A percentile compares a stretch with the other conserved stretches of the same genome.
phyloP scores from a whole-genome alignment of 495 filamentous ascomycete genomes.

The Aspergillus conjunctus region DNA sequence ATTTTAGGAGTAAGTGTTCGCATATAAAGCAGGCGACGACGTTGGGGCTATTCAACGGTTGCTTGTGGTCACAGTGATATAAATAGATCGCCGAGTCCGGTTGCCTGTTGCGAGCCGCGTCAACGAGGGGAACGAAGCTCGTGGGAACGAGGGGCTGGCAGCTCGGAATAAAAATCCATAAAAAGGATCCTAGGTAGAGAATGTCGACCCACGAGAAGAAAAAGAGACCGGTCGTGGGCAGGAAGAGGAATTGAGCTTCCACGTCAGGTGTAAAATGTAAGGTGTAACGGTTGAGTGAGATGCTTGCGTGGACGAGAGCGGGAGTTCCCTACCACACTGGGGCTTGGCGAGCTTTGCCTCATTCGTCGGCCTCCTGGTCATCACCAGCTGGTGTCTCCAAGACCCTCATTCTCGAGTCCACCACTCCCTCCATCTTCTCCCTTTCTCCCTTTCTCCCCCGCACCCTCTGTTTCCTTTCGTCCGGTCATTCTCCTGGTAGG shows the following conservation, averaged over 20 bases:
- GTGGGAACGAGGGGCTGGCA: constrained; percentile 16
- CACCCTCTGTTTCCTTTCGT: constrained; percentile 8
- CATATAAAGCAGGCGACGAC: constrained; percentile 28
- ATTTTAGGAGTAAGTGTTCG: constrained; percentile 8
- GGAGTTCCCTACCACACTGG: constrained; percentile 13
- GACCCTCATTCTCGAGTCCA: neutral
- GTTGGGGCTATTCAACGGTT: constrained; percentile 15
- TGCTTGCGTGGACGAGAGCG: constrained; percentile 31
- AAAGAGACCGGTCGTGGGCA: constrained; percentile 6
- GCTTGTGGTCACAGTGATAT: constrained; percentile 21
- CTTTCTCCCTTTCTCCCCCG: neutral
- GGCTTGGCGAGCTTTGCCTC: constrained; percentile 27
- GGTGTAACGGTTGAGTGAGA: constrained; percentile 4
- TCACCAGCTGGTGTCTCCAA: neutral
- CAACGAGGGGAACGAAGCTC: constrained; percentile 11
- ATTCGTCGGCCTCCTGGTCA: constrained; percentile 19
- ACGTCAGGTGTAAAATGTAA: neutral
- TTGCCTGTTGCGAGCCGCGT: constrained; percentile 1
- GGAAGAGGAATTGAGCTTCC: constrained; percentile 2
- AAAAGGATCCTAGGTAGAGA: constrained; percentile 5
- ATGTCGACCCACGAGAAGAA: neutral
- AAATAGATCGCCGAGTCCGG: constrained; percentile 7
- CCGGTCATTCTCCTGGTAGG: constrained; percentile 7
- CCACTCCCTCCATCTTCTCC: constrained; percentile 3
- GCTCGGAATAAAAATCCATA: constrained; percentile 15